Percentiles rank a stretch among this genome's conserved stretches.
phyloP scores from a whole-genome alignment of 2,329 filamentous ascomycete species.

The Canariomyces notabilis region DNA sequence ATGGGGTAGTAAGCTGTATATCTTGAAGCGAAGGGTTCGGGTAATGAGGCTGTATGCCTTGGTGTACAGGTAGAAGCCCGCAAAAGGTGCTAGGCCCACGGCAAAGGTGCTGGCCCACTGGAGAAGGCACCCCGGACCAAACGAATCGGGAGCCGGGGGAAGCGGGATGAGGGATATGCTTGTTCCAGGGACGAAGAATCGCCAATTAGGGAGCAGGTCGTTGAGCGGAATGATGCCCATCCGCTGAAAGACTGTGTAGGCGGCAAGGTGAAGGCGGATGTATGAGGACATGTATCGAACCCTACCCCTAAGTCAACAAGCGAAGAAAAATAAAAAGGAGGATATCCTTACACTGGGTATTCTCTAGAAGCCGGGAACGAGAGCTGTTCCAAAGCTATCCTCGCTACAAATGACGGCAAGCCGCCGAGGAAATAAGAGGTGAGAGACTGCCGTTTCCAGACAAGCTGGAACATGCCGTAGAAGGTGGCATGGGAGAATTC shows the following conservation, averaged over 20 bases:
- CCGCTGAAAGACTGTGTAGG: slow-evolving; percentile 50
- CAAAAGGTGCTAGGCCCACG: slow-evolving; percentile 43
- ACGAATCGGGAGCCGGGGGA: slow-evolving; percentile 38
- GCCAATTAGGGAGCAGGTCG: slow-evolving; percentile 39
- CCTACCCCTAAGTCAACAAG: slow-evolving; percentile 12
- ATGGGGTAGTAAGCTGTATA: slow-evolving; percentile 12
- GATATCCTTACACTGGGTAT: slow-evolving; percentile 8
- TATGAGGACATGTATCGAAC: slow-evolving; percentile 26
- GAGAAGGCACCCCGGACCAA: slow-evolving; percentile 36
- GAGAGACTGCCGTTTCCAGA: slow-evolving; percentile 32
- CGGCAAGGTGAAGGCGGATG: slow-evolving; percentile 45
- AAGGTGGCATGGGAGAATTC: slow-evolving; percentile 46
- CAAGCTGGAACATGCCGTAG: slow-evolving; percentile 36
- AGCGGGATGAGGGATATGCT: slow-evolving; percentile 44
- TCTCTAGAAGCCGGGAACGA: slow-evolving; percentile 10
- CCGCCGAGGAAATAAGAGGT: slow-evolving; percentile 34
- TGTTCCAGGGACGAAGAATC: slow-evolving; percentile 53
- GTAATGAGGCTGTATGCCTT: slow-evolving; percentile 33
- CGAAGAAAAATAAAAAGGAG: no score
- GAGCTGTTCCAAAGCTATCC: slow-evolving; percentile 30
- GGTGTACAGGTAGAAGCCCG: slow-evolving; percentile 41
- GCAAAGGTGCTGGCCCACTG: slow-evolving; percentile 40
- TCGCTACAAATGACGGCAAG: slow-evolving; percentile 36
- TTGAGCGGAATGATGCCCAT: slow-evolving; percentile 42
- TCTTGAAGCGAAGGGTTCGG: slow-evolving; percentile 8